Evolutionary conservation across 2,329 filamentous ascomycete genomes (phyloP), one percentile per base, ranked within the genome.

Genomic region (Arachnopeziza araneosa): DNA sequence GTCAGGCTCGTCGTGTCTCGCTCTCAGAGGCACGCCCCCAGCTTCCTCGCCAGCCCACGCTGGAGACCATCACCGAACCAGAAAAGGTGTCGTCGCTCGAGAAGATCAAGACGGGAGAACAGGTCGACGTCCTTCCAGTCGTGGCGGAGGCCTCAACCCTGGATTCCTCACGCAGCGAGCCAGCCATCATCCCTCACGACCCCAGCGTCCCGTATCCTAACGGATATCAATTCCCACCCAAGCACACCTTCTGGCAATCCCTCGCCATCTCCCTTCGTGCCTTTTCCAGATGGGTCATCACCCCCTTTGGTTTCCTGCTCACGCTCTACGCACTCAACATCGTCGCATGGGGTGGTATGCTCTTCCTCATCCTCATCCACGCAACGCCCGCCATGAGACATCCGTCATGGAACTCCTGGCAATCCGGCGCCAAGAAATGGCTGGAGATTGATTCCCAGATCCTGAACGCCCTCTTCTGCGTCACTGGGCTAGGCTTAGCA

Each of bases 331-430:
- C 86, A 12, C 80, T 93, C 58, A 92, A 93, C 64, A 83, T 96
- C 19, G 84, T 96, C 6, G 91, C 89, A 0, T 96, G 91, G 91
- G 91, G 91, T 52, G 90, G 88, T 59, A 95, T 96, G 91, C 80
- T 96, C 30, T 95, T 96, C 76, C 78, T 96, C 19, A 79, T 96
- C 5, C 83, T 96, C 49, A 87, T 85, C 76, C 88, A 90, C 65
- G 90, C 81, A 60, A 78, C 83, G 2, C 86, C 87, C 1, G 83
- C 84, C 64, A 90, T 91, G 88, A 89, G 89, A 86, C 71, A 66
- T 22, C 66, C 64, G 1, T 60, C 49, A n/a, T 64, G 61, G 23
- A 64, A 64, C 44, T 78, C 88, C 65, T 85, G 89, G 69, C 76
- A 90, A 67, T 90, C 87, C 0, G 84, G 89, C 1, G 83, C 90